phyloP scores from a whole-genome alignment of 441 rosid species.

The Daphne laureola region DNA sequence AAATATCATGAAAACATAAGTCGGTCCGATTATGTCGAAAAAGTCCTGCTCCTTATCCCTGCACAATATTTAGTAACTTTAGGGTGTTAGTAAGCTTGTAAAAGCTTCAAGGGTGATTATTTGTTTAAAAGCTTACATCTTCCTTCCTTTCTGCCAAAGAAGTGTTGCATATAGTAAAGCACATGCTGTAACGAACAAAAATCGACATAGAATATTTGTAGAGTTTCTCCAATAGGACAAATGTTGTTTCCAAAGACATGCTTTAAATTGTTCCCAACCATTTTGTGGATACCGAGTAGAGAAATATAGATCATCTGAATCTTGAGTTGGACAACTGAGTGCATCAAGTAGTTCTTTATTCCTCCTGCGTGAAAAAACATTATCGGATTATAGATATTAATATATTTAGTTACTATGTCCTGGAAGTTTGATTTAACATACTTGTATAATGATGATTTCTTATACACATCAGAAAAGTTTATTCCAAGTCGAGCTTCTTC shows the following conservation, averaged over 20 bases:
- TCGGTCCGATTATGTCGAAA: constrained; percentile 20
- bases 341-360: constrained; percentile 28
- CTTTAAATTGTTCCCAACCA: constrained; percentile 48
- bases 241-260: constrained; percentile 66
- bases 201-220: constrained; percentile 35
- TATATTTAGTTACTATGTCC: too few relatives aligned
- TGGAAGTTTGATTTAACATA: constrained; percentile 3
- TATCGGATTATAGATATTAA: background rate
- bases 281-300: constrained; percentile 33
- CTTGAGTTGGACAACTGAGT: constrained; percentile 25
- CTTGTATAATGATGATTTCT: constrained; percentile 24
- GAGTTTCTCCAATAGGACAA: constrained; percentile 57
- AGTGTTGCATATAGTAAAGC: constrained; percentile 34
- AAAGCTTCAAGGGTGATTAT: background rate
- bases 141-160: constrained; percentile 42
- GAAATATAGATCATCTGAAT: constrained; percentile 30
- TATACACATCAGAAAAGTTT: constrained; percentile 20
- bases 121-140: constrained; percentile 24
- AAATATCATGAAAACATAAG: constrained; percentile 16
- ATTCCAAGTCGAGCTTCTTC: constrained; percentile 25
- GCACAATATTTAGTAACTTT: constrained; percentile 9
- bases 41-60: constrained; percentile 23
- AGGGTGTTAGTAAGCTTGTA: constrained; percentile 8
- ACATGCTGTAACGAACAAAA: constrained; percentile 17
- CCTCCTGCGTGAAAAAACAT: constrained; percentile 16